These are phyloP conservation scores for Arctostaphylos glauca DNA, from an alignment of 148 eudicot genomes.

Conservation along the genomic window DNA sequence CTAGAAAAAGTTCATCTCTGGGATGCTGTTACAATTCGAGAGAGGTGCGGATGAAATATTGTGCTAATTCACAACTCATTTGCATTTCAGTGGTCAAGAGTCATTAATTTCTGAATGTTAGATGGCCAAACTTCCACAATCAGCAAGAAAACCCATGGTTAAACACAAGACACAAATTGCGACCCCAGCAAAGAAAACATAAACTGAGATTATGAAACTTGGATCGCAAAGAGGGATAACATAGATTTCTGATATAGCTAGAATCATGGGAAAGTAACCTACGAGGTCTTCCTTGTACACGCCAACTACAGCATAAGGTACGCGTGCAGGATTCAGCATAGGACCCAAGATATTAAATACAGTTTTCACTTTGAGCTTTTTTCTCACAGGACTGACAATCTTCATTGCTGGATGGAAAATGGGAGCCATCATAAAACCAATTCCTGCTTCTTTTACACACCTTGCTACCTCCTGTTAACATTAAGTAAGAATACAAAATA, in stretches of 20 bases:
- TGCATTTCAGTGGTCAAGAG: neutral
- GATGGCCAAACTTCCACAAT: neutral
- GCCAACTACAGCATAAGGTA: slow-evolving; percentile 94
- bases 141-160: neutral
- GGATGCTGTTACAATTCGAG: neutral
- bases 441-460: slow-evolving; percentile 83
- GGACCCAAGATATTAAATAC: slow-evolving; percentile 96
- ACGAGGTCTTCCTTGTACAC: slow-evolving; percentile 87
- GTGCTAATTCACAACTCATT: neutral
- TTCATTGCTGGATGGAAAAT: slow-evolving; percentile 97
- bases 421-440: slow-evolving; percentile 98
- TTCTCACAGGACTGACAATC: slow-evolving; percentile 88
- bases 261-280: slow-evolving; percentile 16
- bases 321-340: slow-evolving; percentile 94
- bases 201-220: neutral
- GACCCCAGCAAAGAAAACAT: neutral
- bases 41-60: neutral
- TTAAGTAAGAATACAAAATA: neutral
- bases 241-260: neutral
- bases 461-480: slow-evolving; percentile 60
- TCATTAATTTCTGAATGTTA: neutral
- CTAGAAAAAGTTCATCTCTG: neutral
- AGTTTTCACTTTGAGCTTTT: slow-evolving; percentile 81
- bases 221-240: neutral
- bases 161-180: neutral